These are phyloP conservation scores for Colletotrichum kahawae DNA, from an alignment of 2,329 filamentous ascomycete genomes.

Conservation along the genomic window DNA sequence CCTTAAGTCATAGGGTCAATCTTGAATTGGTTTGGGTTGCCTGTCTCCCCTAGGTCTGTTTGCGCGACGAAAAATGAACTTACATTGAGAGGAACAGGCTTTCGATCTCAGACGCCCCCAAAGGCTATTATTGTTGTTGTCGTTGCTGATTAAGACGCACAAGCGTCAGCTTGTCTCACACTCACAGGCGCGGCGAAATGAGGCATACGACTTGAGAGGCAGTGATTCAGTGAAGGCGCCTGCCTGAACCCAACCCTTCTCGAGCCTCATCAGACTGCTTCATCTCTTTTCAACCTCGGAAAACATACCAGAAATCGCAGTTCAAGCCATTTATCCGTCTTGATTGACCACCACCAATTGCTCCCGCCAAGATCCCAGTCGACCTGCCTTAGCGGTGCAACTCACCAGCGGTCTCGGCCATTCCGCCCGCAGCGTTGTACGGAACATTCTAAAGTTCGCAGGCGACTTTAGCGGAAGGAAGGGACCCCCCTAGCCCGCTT, in stretches of 20 bases:
- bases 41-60: neutral
- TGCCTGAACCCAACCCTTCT: neutral
- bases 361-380: neutral
- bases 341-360: neutral
- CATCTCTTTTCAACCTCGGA: neutral
- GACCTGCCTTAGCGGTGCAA: conserved; percentile 9
- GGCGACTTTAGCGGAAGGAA: conserved; percentile 5
- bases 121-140: neutral
- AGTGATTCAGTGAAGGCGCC: neutral
- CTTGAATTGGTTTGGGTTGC: neutral
- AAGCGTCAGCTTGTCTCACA: neutral
- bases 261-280: neutral
- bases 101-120: neutral
- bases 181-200: neutral
- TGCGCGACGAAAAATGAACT: neutral
- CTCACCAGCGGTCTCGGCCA: conserved; percentile 18
- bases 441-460: conserved; percentile 2
- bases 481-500: neutral
- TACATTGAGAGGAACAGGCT: neutral
- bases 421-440: neutral
- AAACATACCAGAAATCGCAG: neutral
- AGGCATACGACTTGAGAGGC: neutral
- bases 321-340: neutral
- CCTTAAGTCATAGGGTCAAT: neutral
- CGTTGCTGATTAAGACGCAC: neutral